Percentiles rank a stretch among this genome's conserved stretches.
phyloP scores from a whole-genome alignment of 202 grass and related monocot genomes.

The Setaria viridis region DNA sequence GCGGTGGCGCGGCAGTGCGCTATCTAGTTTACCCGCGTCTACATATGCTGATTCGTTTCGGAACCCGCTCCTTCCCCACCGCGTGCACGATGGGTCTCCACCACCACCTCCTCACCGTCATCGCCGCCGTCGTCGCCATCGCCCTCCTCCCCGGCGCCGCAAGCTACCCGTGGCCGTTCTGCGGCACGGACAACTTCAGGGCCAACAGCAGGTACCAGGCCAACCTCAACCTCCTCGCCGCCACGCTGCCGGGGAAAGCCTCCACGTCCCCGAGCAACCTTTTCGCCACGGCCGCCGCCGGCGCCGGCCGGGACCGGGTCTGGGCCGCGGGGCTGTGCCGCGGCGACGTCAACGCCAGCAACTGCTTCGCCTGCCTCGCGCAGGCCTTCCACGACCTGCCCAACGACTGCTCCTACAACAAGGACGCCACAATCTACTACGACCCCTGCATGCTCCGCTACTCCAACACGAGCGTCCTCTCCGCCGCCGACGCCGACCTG shows the following conservation, averaged over 20 bases:
- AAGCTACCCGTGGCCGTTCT: constrained; percentile 35
- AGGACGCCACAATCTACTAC: constrained; percentile 56
- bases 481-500: neutral
- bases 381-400: constrained; percentile 45
- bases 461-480: constrained; percentile 48
- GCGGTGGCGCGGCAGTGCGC: too few species aligned
- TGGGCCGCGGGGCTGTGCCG: constrained; percentile 62
- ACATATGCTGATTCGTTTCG: too few species aligned
- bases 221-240: constrained; percentile 48
- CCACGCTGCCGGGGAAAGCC: constrained; percentile 42
- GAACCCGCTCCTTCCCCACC: too few species aligned
- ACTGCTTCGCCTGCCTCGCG: constrained; percentile 45
- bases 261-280: constrained; percentile 29
- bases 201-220: constrained; percentile 61
- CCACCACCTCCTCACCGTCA: too few species aligned
- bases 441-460: constrained; percentile 56
- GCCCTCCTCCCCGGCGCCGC: neutral
- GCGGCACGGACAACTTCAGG: constrained; percentile 43
- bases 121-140: neutral
- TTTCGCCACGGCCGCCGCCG: constrained; percentile 46
- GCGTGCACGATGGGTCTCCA: too few species aligned
- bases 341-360: constrained; percentile 48
- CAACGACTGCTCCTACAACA: constrained; percentile 50
- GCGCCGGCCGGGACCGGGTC: constrained; percentile 49
- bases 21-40: too few species aligned